phyloP scores from a whole-genome alignment of 164 flowering plant genomes.

The Tetracentron sinense region DNA sequence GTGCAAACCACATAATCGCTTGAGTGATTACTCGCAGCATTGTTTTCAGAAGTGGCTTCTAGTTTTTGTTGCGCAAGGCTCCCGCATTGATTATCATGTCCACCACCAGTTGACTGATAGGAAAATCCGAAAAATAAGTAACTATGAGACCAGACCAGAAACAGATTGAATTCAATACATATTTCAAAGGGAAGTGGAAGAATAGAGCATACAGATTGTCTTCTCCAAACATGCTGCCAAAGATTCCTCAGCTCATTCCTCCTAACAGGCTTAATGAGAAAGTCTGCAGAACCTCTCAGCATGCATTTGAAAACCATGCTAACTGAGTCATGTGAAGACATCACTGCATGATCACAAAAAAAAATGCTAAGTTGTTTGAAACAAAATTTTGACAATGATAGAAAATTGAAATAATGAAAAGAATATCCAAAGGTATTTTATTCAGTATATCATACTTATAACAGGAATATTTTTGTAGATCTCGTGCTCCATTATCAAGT shows the following conservation, averaged over 20 bases:
- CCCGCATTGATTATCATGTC: constrained; percentile 26
- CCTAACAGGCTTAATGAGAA: constrained; percentile 88
- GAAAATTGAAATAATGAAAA: background rate
- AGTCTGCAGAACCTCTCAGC: constrained; percentile 93
- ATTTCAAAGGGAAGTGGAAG: background rate
- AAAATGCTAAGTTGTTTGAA: background rate
- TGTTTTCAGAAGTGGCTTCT: constrained; percentile 47
- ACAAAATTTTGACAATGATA: background rate
- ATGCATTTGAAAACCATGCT: constrained; percentile 80
- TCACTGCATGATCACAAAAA: constrained; percentile 60
- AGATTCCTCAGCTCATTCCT: constrained; percentile 84
- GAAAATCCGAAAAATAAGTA: constrained; percentile 2
- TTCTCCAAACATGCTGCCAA: constrained; percentile 99
- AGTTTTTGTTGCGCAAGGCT: constrained; percentile 37
- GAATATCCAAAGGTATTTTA: background rate
- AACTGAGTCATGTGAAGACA: constrained; percentile 86
- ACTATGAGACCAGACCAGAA: background rate
- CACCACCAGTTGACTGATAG: constrained; percentile 28
- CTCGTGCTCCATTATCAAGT: constrained; percentile 76
- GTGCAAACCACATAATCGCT: constrained; percentile 35
- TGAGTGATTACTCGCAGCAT: constrained; percentile 52
- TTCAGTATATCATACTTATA: constrained; percentile 61
- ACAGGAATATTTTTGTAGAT: constrained; percentile 87
- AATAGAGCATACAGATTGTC: constrained; percentile 60
- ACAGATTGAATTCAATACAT: background rate